Base-by-base conservation (phyloP, 768 basidiomycete genomes). In the Hericium alpestre region DNA sequence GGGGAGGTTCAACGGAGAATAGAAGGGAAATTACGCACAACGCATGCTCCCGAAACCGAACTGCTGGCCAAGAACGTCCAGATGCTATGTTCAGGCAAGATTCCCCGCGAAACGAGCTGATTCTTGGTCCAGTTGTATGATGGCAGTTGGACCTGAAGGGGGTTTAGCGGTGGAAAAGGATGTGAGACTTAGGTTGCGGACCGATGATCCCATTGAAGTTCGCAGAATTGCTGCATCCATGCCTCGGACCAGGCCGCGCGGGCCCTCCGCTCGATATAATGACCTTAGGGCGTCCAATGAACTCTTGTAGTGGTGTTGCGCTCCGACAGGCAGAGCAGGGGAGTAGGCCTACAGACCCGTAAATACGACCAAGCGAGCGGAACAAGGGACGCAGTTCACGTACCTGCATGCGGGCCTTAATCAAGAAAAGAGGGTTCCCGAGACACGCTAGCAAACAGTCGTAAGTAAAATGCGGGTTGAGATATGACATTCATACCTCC, bases 321-420 rank as follows among this genome's bases (percentile, higher is more conserved):
- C 79, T 57, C 96, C 96, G 54, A 99, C 91, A 8, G 96, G 95
- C 11, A 97, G 77, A 41, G 85, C 82, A 7, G 95, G 93, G 0
- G 94, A 98, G 72, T 93, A 99, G 27, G 96, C 96, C 86, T 90
- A 53, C 32, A 47, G 15, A 32, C 9, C 32, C 32, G 32, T 32
- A 7, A 10, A 27, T 22, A 11, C 8, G 4, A 32, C 4, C 9
- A 32, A 10, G 9, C 6, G 32, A 32, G 32, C 8, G 32, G 32
- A 32, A 2, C 32, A 32, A 1, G 32, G 1, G 9, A 32, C 32
- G 32, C 8, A 10, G 8, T 22, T 49, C 12, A 47, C 70, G 51
- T 16, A 86, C 87, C 78, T 99, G 96, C 88, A 99, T 97, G 48
- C 96, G 83, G 5, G 96, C 96, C 73, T 99, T 99, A 67, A 99